Conservation (phyloP, 2,329 filamentous ascomycete genomes). For the Fusarium graminum region DNA sequence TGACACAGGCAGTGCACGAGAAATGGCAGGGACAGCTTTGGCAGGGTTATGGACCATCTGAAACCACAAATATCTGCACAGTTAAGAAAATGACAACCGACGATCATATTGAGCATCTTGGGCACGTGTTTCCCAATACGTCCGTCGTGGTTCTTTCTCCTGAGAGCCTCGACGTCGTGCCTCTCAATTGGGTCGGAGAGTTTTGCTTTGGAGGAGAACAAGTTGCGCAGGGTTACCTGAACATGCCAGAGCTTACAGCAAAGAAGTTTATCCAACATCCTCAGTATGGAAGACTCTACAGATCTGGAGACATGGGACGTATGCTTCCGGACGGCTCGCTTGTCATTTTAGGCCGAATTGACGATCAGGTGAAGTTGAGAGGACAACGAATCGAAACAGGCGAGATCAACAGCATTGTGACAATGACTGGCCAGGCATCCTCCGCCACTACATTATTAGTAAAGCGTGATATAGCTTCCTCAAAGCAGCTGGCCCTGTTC, state of each 20-base stretch:
- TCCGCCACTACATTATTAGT: constrained; percentile 75
- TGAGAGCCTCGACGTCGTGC: constrained; percentile 66
- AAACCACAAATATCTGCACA: constrained; percentile 90
- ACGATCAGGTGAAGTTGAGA: constrained; percentile 85
- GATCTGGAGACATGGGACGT: constrained; percentile 84
- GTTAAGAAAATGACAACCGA: constrained; percentile 71
- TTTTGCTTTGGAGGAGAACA: constrained; percentile 90
- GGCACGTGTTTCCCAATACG: constrained; percentile 79
- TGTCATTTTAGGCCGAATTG: constrained; percentile 77
- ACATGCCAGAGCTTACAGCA: constrained; percentile 70
- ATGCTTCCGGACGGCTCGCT: constrained; percentile 83
- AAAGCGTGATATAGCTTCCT: constrained; percentile 52
- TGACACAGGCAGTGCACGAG: constrained; percentile 78
- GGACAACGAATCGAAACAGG: constrained; percentile 84
- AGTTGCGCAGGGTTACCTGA: constrained; percentile 80
- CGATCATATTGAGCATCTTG: constrained; percentile 81
- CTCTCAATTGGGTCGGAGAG: constrained; percentile 81
- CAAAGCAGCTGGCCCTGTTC: constrained; percentile 75
- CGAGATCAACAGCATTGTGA: constrained; percentile 76
- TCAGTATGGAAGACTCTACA: constrained; percentile 78
- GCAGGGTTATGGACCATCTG: constrained; percentile 86
- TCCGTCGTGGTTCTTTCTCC: constrained; percentile 74
- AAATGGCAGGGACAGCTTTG: constrained; percentile 79
- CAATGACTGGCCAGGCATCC: constrained; percentile 63
- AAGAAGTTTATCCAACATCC: constrained; percentile 78